Evolutionary conservation across 2,329 filamentous ascomycete genomes (phyloP).

Genomic region (Zasmidium citrigriseum): DNA sequence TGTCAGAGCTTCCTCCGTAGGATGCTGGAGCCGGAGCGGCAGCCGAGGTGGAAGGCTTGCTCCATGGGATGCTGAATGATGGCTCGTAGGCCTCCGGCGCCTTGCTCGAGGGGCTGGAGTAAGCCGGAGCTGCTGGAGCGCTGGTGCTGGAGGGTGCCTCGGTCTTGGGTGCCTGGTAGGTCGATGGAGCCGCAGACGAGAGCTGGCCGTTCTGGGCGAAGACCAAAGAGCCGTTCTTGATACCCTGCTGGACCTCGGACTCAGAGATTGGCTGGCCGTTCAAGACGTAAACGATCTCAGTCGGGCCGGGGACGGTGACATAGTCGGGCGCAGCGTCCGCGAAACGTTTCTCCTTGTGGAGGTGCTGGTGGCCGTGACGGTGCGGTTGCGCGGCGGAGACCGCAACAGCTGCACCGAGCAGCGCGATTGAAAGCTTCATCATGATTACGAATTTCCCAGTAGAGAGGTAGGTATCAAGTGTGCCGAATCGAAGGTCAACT

Average conservation of each 20-base stretch:
- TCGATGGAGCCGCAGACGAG: conserved; percentile 37
- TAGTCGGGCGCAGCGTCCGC: conserved; percentile 44
- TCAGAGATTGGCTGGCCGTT: conserved; percentile 63
- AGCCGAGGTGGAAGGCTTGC: conserved; percentile 2
- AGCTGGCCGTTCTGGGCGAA: conserved; percentile 59
- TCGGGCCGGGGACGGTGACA: conserved; percentile 61
- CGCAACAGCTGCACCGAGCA: conserved; percentile 38
- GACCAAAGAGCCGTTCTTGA: conserved; percentile 65
- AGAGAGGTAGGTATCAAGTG: conserved; percentile 7
- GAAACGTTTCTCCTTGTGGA: conserved; percentile 59
- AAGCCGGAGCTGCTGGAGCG: conserved; percentile 31
- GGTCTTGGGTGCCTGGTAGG: conserved; percentile 17
- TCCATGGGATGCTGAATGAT: neutral
- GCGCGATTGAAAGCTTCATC: conserved; percentile 40
- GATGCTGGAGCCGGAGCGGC: conserved; percentile 9
- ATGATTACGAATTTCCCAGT: conserved; percentile 14
- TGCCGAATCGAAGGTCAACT: conserved; percentile 17
- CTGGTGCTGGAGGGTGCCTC: conserved; percentile 10
- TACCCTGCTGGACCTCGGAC: conserved; percentile 68
- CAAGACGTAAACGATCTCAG: conserved; percentile 71
- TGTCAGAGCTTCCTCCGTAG: conserved; percentile 3
- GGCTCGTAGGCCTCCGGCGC: conserved; percentile 18
- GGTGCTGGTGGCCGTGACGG: conserved; percentile 61
- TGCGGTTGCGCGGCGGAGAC: conserved; percentile 58
- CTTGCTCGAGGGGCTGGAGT: conserved; percentile 20